Base-by-base conservation (phyloP, 306 rosid species). In the Arachis stenosperma region DNA sequence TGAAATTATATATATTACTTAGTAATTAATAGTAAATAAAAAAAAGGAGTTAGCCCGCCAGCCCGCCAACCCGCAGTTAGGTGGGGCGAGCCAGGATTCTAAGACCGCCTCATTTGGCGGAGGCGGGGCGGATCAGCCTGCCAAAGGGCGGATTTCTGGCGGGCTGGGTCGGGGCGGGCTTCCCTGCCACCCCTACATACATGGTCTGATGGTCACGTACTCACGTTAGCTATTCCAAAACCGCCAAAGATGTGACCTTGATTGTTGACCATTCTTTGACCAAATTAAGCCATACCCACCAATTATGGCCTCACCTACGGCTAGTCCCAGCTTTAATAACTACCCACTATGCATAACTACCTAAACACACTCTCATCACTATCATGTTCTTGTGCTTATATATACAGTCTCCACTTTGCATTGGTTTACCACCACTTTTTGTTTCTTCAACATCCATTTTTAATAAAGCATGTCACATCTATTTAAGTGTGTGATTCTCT, bases 401-500 rank as follows among this genome's bases (percentile, higher is more conserved):
- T 17, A 46, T 44, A 29, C 9, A 33, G 37, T 1, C 37, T 9
- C 41, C 1, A 30, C 59, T 17, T 61, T n/a, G 17, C 50, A 40
- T 47, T 22, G 6, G 29, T 5, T 52, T 50, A 56, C 6, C 17
- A 33, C 47, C 1, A 22, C 27, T 22, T 22, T 22, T 22, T 22
- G 27, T 1, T 22, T 22, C 27, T 22, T 22, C 27, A 22, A 22
- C 27, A 22, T 22, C 27, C 27, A 22, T 22, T 22, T 48, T 33
- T 1, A 41, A 81, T 22, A 47, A 66, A 60, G 59, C 63, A 76
- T 79, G 88, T 71, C 88, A 12, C 77, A 89, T 70, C 30, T 85
- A 33, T 69, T 36, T 61, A 29, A 40, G 74, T 67, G 7, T 61
- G n/a, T 78, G 52, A 52, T 52, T 17, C 27, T 52, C 3, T 44